Evolutionary conservation across 768 basidiomycete genomes (phyloP).

Genomic region (Austroboletus eburneus): DNA sequence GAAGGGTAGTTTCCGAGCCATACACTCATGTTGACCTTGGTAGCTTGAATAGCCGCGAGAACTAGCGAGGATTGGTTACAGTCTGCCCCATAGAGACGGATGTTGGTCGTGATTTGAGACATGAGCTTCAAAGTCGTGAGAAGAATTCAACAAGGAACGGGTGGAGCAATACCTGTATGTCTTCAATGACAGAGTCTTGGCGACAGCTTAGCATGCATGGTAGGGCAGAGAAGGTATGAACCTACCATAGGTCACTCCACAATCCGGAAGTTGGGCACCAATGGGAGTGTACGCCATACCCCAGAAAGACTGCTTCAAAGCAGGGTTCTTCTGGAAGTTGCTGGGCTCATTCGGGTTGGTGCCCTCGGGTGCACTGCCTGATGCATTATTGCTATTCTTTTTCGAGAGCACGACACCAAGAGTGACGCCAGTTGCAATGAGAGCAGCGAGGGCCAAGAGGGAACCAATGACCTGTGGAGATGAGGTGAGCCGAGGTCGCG

Average conservation of each 20-base stretch:
- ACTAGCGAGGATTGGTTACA: conserved; percentile 80
- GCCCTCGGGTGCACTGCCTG: conserved; percentile 16
- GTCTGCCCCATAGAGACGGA: conserved; percentile 85
- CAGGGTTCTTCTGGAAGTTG: conserved; percentile 65
- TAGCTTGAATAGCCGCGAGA: conserved; percentile 85
- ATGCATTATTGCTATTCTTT: conserved; percentile 37
- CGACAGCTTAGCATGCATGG: not conserved
- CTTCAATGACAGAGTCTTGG: conserved; percentile 57
- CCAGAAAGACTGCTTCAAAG: conserved; percentile 72
- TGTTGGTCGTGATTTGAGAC: conserved; percentile 78
- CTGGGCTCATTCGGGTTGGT: conserved; percentile 67
- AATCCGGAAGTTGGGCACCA: conserved; percentile 66
- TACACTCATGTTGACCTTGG: conserved; percentile 82
- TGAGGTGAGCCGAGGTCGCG: not conserved
- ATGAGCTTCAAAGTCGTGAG: conserved; percentile 48
- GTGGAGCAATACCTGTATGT: conserved; percentile 54
- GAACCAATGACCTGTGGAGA: conserved; percentile 48
- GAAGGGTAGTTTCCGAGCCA: conserved; percentile 70
- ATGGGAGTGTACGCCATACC: conserved; percentile 85
- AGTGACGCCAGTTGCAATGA: conserved; percentile 56
- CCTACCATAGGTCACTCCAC: conserved; percentile 49
- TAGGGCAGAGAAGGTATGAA: not conserved
- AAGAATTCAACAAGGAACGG: not conserved
- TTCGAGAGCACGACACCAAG: conserved; percentile 65
- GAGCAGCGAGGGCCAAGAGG: conserved; percentile 40